A percentile compares a stretch with the other conserved stretches of the same genome.
These are phyloP conservation scores for Trichoderma gamsii DNA, from an alignment of 495 filamentous ascomycete genomes.

Conservation along the genomic window DNA sequence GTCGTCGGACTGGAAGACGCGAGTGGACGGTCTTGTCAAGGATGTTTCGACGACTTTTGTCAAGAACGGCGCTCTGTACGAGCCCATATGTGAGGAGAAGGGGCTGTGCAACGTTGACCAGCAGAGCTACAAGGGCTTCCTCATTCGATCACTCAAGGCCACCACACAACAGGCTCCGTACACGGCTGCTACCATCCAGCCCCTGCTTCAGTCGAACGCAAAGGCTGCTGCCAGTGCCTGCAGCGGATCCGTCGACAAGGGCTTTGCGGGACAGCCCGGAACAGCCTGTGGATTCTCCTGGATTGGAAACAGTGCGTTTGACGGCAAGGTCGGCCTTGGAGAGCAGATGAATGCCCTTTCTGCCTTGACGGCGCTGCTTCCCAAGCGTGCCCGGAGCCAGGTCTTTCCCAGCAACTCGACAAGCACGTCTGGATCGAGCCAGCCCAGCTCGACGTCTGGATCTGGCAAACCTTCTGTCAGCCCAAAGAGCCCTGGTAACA, in stretches of 20 bases:
- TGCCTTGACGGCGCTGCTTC: neutral
- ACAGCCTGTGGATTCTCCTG: neutral
- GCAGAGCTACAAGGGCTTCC: conserved; percentile 68
- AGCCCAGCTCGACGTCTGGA: neutral
- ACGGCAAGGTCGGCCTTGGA: neutral
- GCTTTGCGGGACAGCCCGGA: neutral
- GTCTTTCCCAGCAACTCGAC: neutral
- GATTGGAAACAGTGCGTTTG: neutral
- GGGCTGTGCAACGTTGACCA: conserved; percentile 65
- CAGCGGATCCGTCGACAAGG: neutral
- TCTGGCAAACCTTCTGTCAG: neutral
- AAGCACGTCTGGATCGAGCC: neutral
- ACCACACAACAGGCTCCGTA: conserved; percentile 61
- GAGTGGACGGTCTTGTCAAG: conserved; percentile 50
- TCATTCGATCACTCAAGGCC: conserved; percentile 64
- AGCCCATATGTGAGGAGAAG: conserved; percentile 62
- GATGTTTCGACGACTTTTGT: conserved; percentile 52
- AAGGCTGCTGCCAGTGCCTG: conserved; percentile 46
- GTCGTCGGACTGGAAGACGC: conserved; percentile 50
- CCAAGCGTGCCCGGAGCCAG: neutral
- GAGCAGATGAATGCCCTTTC: conserved; percentile 12
- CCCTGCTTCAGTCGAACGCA: conserved; percentile 51
- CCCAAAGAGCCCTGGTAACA: neutral
- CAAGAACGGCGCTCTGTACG: conserved; percentile 53
- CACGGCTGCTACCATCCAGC: conserved; percentile 49